Conservation (phyloP, 768 basidiomycete species). For the Dacryopinax primogenitus region DNA sequence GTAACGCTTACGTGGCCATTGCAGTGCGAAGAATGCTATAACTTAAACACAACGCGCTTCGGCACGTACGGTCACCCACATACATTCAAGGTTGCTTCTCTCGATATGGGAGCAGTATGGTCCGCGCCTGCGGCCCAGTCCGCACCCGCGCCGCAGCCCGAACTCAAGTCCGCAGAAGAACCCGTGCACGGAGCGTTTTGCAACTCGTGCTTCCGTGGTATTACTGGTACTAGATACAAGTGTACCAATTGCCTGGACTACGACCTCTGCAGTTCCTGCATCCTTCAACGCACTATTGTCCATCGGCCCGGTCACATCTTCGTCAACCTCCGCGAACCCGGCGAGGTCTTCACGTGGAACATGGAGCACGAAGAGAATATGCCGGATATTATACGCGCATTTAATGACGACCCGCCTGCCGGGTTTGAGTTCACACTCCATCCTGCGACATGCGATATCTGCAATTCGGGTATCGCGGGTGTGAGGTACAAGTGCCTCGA, state of each 20-base stretch:
- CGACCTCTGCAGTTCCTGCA: neutral
- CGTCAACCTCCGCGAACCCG: neutral
- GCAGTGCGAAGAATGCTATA: constrained; percentile 7
- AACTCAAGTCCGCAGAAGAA: neutral
- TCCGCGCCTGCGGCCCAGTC: neutral
- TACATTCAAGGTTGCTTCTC: neutral
- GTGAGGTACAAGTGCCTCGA: constrained; percentile 50
- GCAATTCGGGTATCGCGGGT: neutral
- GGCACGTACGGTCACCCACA: neutral
- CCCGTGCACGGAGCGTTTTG: constrained; percentile 30
- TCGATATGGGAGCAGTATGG: neutral
- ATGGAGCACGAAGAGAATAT: neutral
- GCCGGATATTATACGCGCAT: neutral
- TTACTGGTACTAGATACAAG: constrained; percentile 62
- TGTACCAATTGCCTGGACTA: constrained; percentile 52
- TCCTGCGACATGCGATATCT: neutral
- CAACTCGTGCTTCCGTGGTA: constrained; percentile 44
- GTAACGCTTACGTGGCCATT: neutral
- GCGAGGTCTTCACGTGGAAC: neutral
- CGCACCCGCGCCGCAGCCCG: neutral
- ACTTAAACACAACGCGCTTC: neutral
- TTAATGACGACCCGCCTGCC: neutral
- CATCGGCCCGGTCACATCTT: neutral
- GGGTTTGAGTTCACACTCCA: neutral
- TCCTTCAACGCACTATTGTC: neutral